phyloP scores from a whole-genome alignment of 1,139 yeast species.

The Candida frijolesensis region DNA sequence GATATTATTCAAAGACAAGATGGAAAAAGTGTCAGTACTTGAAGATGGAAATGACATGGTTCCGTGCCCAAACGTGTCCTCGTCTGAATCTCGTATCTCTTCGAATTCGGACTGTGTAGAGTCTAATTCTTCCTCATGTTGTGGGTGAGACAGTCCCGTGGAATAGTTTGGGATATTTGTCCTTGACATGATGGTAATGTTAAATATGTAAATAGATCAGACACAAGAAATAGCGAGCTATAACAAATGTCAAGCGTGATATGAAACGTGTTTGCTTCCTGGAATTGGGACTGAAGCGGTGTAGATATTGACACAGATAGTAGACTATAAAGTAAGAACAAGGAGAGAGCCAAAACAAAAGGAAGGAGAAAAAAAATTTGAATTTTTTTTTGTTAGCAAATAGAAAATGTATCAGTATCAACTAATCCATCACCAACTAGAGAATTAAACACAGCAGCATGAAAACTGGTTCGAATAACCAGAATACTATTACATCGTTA shows the following conservation, averaged over 20 bases:
- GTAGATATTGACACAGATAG: no score
- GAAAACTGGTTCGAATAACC: not conserved
- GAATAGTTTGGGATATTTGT: not conserved
- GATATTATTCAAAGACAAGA: not conserved
- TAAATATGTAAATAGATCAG: no score
- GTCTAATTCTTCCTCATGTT: not conserved
- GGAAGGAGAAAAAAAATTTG: not conserved
- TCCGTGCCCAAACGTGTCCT: not conserved
- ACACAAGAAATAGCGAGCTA: no score
- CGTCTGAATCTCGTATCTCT: not conserved
- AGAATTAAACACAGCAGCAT: not conserved
- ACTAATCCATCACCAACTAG: not conserved
- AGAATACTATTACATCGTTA: not conserved
- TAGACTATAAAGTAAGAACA: not conserved
- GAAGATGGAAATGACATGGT: not conserved
- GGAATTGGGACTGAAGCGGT: no score
- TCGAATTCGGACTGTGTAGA: conserved; percentile 1
- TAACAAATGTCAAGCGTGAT: no score
- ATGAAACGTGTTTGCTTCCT: no score
- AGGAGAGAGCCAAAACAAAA: not conserved
- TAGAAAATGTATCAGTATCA: not conserved
- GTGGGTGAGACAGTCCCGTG: not conserved
- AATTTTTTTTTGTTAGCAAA: not conserved
- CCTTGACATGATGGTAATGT: not conserved
- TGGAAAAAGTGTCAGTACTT: not conserved